Evolutionary conservation across 345 rosid genomes (phyloP).

Genomic region (Pistacia integerrima): DNA sequence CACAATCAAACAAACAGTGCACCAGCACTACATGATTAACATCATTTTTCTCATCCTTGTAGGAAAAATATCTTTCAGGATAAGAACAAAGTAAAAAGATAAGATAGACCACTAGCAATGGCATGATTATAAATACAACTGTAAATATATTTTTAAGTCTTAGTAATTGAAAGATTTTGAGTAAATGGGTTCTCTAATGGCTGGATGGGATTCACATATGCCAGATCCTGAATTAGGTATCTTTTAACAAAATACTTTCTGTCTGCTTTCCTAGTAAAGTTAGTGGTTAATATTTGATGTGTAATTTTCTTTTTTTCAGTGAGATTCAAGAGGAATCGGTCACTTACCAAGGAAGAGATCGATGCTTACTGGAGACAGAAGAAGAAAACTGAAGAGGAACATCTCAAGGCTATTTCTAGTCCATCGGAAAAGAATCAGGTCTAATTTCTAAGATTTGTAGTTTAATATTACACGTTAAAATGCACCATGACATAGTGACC

Average conservation of each 20-base stretch:
- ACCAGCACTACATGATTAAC: neutral
- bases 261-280: neutral
- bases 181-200: constrained; percentile 92
- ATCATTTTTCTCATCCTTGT: neutral
- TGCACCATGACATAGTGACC: too few species aligned
- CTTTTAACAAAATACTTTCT: neutral
- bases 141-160: neutral
- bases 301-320: constrained; percentile 33
- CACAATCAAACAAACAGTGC: neutral
- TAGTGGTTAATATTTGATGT: neutral
- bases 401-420: constrained; percentile 40
- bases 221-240: constrained; percentile 55
- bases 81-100: constrained; percentile 28
- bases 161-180: neutral
- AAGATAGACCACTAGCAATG: neutral
- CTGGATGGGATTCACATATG: constrained; percentile 87
- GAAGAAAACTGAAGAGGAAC: constrained; percentile 67
- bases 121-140: neutral
- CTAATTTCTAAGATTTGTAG: neutral
- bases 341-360: constrained; percentile 73
- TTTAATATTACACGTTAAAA: too few species aligned
- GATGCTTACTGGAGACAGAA: constrained; percentile 72
- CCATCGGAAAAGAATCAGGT: constrained; percentile 25
- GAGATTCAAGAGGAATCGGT: constrained; percentile 52
- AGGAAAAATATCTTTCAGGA: constrained; percentile 8